Evolutionary conservation across 2,329 filamentous ascomycete species (phyloP).

Genomic region (Trichoderma polysporum): DNA sequence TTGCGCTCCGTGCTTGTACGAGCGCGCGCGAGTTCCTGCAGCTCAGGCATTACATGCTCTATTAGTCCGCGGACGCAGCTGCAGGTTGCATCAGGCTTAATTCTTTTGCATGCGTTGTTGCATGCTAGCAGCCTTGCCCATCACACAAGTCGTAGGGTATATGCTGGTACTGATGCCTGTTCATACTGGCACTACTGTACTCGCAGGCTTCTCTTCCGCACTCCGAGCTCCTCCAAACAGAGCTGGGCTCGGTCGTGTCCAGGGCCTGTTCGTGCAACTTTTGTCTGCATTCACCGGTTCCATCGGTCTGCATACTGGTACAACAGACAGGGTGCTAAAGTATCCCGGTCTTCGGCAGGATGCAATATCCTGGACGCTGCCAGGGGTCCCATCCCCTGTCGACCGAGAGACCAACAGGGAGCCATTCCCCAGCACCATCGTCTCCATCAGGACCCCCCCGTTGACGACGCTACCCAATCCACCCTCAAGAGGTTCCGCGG

Average conservation of each 20-base stretch:
- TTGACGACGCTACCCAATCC: conserved; percentile 9
- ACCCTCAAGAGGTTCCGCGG: conserved; percentile 3
- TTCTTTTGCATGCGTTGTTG: not conserved
- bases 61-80: not conserved
- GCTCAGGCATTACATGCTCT: not conserved
- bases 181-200: not conserved
- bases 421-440: conserved; percentile 18
- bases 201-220: not conserved
- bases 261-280: conserved; percentile 1
- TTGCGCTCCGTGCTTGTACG: not conserved
- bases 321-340: not conserved
- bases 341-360: conserved; percentile 14
- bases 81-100: conserved; percentile 16
- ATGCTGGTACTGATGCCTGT: not conserved
- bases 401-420: conserved; percentile 16
- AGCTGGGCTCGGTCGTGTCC: conserved; percentile 6
- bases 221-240: not conserved
- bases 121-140: conserved; percentile 7
- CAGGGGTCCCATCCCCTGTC: conserved; percentile 7
- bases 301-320: conserved; percentile 11
- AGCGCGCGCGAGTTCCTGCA: conserved; percentile 11
- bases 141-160: not conserved
- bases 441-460: conserved; percentile 5
- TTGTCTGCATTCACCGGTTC: conserved; percentile 4
- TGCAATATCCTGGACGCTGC: conserved; percentile 6